Conservation (phyloP, 2,329 filamentous ascomycete genomes). For the Didymella lethalis region DNA sequence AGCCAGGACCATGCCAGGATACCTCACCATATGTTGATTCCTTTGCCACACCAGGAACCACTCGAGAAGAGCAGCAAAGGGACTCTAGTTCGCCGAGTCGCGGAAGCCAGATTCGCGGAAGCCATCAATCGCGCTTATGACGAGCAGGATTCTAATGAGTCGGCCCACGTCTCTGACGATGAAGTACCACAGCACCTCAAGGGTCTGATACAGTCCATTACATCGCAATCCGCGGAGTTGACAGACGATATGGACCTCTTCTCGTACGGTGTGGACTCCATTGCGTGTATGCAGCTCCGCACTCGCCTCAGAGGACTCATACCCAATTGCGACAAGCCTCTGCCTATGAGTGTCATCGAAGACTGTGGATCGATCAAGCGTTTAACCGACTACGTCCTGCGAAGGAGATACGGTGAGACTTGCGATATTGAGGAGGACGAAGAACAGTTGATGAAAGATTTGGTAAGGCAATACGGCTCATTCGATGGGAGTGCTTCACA, state of each 20-base stretch:
- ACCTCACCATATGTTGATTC: slow-evolving; percentile 59
- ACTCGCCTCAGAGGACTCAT: slow-evolving; percentile 48
- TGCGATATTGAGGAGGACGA: slow-evolving; percentile 48
- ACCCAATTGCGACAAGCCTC: slow-evolving; percentile 39
- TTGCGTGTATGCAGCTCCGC: slow-evolving; percentile 63
- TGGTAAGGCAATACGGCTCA: slow-evolving; percentile 59
- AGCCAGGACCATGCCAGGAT: slow-evolving; percentile 63
- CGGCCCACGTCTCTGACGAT: slow-evolving; percentile 37
- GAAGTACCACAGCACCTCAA: slow-evolving; percentile 34
- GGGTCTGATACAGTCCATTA: slow-evolving; percentile 31
- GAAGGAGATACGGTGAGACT: slow-evolving; percentile 50
- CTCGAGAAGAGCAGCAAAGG: slow-evolving; percentile 71
- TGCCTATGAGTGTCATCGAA: slow-evolving; percentile 68
- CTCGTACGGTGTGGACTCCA: slow-evolving; percentile 67
- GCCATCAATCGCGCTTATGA: slow-evolving; percentile 60
- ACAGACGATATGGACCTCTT: slow-evolving; percentile 61
- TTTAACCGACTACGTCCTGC: slow-evolving; percentile 51
- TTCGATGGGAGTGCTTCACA: slow-evolving; percentile 43
- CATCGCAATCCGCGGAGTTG: slow-evolving; percentile 33
- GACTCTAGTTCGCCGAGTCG: slow-evolving; percentile 62
- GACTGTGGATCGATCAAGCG: slow-evolving; percentile 63
- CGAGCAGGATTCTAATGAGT: slow-evolving; percentile 26
- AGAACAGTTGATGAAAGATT: slow-evolving; percentile 52
- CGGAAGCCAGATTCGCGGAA: slow-evolving; percentile 59
- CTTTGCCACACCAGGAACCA: slow-evolving; percentile 50